Evolutionary conservation across 2,329 filamentous ascomycete species (phyloP).

Genomic region (Neonectria hederae): DNA sequence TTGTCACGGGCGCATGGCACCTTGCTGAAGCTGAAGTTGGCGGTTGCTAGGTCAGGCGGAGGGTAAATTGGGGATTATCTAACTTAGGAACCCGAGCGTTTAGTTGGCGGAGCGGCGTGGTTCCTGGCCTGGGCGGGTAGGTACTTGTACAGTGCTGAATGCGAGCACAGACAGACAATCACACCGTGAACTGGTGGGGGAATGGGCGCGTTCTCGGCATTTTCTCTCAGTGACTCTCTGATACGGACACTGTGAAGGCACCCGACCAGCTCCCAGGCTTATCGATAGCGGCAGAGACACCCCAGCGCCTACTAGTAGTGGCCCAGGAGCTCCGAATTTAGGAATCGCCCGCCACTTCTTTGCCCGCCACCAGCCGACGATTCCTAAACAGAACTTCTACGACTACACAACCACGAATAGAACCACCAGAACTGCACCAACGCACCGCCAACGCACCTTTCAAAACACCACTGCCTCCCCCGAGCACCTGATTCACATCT

Average conservation of each 20-base stretch:
- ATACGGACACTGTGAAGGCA: conserved; percentile 1
- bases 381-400: conserved; percentile 3
- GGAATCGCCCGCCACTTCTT: conserved; percentile 33
- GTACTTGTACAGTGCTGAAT: conserved; percentile 36
- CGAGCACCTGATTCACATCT: neutral
- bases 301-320: neutral
- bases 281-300: conserved; percentile 34
- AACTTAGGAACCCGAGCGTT: conserved; percentile 32
- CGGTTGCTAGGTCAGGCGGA: conserved; percentile 39
- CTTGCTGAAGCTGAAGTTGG: conserved; percentile 29
- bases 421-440: conserved; percentile 4
- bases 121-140: conserved; percentile 1
- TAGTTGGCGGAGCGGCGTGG: conserved; percentile 19
- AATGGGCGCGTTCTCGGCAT: neutral
- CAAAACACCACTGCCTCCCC: neutral
- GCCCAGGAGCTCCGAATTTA: conserved; percentile 26
- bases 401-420: neutral
- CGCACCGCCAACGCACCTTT: neutral
- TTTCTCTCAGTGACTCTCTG: neutral
- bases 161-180: rapidly evolving
- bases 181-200: conserved; percentile 2
- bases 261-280: conserved; percentile 13
- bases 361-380: conserved; percentile 19
- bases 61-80: conserved; percentile 35
- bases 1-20: conserved; percentile 39